Conservation (phyloP, 352 stramenopile genomes). For the Elongisporangium undulatum region DNA sequence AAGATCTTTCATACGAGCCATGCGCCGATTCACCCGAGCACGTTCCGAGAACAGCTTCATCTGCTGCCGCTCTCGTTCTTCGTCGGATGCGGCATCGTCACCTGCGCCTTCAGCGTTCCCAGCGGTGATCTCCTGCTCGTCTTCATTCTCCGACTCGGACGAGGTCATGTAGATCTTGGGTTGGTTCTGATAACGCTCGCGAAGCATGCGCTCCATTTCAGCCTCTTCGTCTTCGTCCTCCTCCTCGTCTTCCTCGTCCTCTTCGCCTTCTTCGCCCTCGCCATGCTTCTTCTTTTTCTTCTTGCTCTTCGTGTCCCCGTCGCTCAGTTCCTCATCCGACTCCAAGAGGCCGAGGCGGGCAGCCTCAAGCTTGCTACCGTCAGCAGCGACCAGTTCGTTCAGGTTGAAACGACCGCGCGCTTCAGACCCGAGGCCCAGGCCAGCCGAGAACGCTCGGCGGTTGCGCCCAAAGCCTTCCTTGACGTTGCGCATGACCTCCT, state of each 20-base stretch:
- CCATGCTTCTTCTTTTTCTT: constrained; percentile 30
- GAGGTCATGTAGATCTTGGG: constrained; percentile 87
- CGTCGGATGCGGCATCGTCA: constrained; percentile 63
- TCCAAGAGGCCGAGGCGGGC: constrained; percentile 73
- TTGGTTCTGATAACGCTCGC: constrained; percentile 67
- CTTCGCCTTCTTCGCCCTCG: constrained; percentile 22
- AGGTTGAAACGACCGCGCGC: constrained; percentile 82
- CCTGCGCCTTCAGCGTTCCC: constrained; percentile 14
- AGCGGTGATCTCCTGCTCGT: constrained; percentile 28
- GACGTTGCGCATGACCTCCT: constrained; percentile 87
- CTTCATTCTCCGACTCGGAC: constrained; percentile 69
- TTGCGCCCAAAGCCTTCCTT: constrained; percentile 86
- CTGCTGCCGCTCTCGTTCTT: constrained; percentile 76
- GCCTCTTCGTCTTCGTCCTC: constrained; percentile 75
- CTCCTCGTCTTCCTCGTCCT: constrained; percentile 23
- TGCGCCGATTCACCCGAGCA: constrained; percentile 76
- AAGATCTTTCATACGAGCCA: constrained; percentile 83
- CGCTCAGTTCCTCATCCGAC: constrained; percentile 74
- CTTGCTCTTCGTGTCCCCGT: constrained; percentile 28
- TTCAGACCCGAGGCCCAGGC: constrained; percentile 35
- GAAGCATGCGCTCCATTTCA: constrained; percentile 77
- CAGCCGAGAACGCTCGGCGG: constrained; percentile 62
- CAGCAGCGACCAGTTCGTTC: constrained; percentile 73
- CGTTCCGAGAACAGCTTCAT: constrained; percentile 86
- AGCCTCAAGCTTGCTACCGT: constrained; percentile 73